Conservation (phyloP, 1,284 basidiomycete genomes). For the Malassezia brasiliensis region DNA sequence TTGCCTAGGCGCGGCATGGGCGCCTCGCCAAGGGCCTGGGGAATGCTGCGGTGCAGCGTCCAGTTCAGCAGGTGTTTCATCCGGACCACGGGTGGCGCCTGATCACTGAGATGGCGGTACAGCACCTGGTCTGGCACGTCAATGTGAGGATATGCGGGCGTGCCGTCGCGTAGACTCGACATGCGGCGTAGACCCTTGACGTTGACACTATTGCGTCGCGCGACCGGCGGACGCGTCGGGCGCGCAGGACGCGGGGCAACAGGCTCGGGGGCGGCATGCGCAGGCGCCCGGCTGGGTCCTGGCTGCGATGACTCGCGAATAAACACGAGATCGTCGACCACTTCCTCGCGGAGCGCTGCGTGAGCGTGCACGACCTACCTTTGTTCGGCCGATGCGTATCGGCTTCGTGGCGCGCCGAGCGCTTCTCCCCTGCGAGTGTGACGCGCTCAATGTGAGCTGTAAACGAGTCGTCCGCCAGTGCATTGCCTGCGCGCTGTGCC, state of each 20-base stretch:
- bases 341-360: slow-evolving; percentile 7
- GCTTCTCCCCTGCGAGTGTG: not conserved
- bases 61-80: slow-evolving; percentile 36
- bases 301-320: not conserved
- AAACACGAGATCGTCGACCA: slow-evolving; percentile 5
- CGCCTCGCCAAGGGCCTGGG: slow-evolving; percentile 23
- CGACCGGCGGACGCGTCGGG: slow-evolving; percentile 7
- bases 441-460: not conserved
- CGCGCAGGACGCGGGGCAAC: no score
- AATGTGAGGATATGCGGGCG: slow-evolving; percentile 35
- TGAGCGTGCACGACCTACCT: not conserved
- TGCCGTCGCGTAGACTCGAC: slow-evolving; percentile 30
- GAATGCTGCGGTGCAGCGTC: slow-evolving; percentile 31
- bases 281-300: no score
- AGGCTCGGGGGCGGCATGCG: no score
- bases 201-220: slow-evolving; percentile 31
- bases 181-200: slow-evolving; percentile 32
- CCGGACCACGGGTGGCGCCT: slow-evolving; percentile 32
- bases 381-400: not conserved
- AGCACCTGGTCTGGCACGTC: slow-evolving; percentile 36
- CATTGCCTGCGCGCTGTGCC: not conserved
- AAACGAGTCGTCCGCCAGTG: not conserved
- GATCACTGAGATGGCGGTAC: slow-evolving; percentile 33
- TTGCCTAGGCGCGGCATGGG: slow-evolving; percentile 13
- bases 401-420: not conserved